A percentile compares a stretch with the other conserved stretches of the same genome.
Evolutionary conservation across 192 early-diverging fungal species (phyloP).

Genomic region (Gaertneriomyces semiglobifer): DNA sequence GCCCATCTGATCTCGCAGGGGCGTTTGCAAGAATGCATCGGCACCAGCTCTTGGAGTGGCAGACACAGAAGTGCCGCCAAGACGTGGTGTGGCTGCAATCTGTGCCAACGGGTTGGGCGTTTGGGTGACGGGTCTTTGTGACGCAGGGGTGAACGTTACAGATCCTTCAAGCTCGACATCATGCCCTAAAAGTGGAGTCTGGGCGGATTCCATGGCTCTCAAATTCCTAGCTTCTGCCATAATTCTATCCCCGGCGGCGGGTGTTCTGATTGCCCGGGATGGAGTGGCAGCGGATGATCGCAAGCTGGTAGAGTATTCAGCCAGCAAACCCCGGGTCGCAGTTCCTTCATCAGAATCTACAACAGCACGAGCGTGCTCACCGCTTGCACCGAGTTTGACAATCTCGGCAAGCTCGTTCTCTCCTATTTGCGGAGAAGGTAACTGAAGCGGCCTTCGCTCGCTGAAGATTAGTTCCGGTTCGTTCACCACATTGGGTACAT

Average conservation of each 20-base stretch:
- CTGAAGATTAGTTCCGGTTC: conserved; percentile 52
- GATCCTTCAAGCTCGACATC: conserved; percentile 54
- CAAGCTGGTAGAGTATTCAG: conserved; percentile 58
- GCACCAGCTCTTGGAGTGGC: conserved; percentile 30
- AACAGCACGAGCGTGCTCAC: conserved; percentile 68
- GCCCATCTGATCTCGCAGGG: conserved; percentile 44
- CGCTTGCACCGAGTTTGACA: conserved; percentile 82
- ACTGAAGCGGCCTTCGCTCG: conserved; percentile 66
- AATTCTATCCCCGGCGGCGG: conserved; percentile 55
- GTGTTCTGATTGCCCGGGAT: conserved; percentile 63
- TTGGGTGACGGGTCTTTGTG: conserved; percentile 54
- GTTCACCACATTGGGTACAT: conserved; percentile 42
- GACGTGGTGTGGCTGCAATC: conserved; percentile 11
- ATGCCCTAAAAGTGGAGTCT: conserved; percentile 83
- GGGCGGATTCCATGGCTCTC: conserved; percentile 64
- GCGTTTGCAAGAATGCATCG: conserved; percentile 24
- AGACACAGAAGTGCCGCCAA: neutral
- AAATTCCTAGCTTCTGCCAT: conserved; percentile 82
- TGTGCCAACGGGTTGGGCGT: conserved; percentile 79
- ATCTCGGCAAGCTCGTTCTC: conserved; percentile 89
- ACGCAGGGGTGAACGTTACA: conserved; percentile 60
- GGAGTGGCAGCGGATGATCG: conserved; percentile 37
- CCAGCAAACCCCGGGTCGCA: conserved; percentile 67
- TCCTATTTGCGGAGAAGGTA: conserved; percentile 89
- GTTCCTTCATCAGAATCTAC: conserved; percentile 57